Evolutionary conservation across 371 early-diverging fungal genomes (phyloP).

Genomic region (Coemansia sp.): DNA sequence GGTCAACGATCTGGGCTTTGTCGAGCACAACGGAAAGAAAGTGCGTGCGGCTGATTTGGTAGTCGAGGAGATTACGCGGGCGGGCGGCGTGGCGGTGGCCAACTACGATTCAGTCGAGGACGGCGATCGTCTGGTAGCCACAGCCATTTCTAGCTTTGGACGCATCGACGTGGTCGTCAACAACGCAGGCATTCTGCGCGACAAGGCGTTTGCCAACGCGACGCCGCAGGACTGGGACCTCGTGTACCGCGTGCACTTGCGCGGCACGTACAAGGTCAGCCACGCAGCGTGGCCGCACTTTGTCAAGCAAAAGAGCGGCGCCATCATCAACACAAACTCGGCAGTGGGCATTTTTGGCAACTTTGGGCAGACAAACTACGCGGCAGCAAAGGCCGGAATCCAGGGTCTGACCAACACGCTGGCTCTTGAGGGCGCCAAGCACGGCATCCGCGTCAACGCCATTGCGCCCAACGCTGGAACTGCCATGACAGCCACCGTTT

Average conservation of each 20-base stretch:
- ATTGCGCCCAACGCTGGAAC: slow-evolving; percentile 81
- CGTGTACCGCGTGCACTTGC: slow-evolving; percentile 66
- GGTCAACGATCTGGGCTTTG: slow-evolving; percentile 87
- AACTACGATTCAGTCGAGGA: slow-evolving; percentile 75
- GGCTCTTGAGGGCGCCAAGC: slow-evolving; percentile 68
- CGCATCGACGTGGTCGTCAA: slow-evolving; percentile 71
- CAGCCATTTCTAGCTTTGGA: slow-evolving; percentile 67
- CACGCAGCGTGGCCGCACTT: slow-evolving; percentile 76
- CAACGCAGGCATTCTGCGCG: slow-evolving; percentile 76
- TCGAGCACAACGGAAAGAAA: slow-evolving; percentile 51
- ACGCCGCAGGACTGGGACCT: slow-evolving; percentile 74
- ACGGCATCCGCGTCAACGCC: slow-evolving; percentile 69
- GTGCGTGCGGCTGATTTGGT: slow-evolving; percentile 65
- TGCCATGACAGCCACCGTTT: slow-evolving; percentile 74
- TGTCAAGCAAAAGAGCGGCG: slow-evolving; percentile 70
- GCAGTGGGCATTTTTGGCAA: slow-evolving; percentile 98
- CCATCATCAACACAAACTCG: slow-evolving; percentile 78
- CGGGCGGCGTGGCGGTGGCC: slow-evolving; percentile 69
- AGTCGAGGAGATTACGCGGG: slow-evolving; percentile 60
- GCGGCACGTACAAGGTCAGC: slow-evolving; percentile 68
- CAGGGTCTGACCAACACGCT: slow-evolving; percentile 72
- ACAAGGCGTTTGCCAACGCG: slow-evolving; percentile 68
- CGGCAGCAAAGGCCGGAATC: slow-evolving; percentile 73
- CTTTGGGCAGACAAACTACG: slow-evolving; percentile 98
- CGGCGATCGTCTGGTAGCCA: slow-evolving; percentile 71